A percentile compares a stretch with the other conserved stretches of the same genome.
Evolutionary conservation across 495 filamentous ascomycete species (phyloP).

Genomic region (Bombardia bombarda): DNA sequence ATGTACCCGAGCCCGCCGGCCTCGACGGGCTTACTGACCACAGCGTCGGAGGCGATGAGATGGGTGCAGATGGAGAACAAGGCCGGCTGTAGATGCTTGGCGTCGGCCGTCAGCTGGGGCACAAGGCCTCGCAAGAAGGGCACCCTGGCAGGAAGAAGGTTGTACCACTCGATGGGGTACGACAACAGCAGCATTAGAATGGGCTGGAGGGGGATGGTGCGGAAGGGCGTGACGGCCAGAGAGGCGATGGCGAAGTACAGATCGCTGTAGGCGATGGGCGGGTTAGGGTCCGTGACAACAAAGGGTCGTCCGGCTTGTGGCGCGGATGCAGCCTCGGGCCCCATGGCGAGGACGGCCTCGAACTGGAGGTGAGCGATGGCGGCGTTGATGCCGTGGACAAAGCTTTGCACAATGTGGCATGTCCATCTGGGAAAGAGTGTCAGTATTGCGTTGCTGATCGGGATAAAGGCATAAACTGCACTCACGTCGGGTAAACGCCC

Average conservation of each 20-base stretch:
- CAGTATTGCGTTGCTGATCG: neutral
- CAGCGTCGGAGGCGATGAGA: constrained; percentile 39
- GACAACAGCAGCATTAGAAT: constrained; percentile 39
- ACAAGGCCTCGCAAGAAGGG: constrained; percentile 35
- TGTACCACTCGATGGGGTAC: constrained; percentile 43
- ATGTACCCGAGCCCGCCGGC: constrained; percentile 45
- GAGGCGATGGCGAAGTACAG: constrained; percentile 17
- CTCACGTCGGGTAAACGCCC: constrained; percentile 36
- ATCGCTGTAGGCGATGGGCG: constrained; percentile 26
- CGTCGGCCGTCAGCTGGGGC: constrained; percentile 31
- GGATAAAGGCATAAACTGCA: constrained; percentile 2
- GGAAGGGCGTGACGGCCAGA: constrained; percentile 24
- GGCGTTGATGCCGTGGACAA: constrained; percentile 50
- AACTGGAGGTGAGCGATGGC: constrained; percentile 52
- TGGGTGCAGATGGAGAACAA: constrained; percentile 47
- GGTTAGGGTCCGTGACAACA: constrained; percentile 32
- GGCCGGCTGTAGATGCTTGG: constrained; percentile 45
- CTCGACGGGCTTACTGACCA: constrained; percentile 31
- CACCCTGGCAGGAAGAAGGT: constrained; percentile 31
- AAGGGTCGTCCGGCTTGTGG: constrained; percentile 34
- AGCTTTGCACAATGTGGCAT: constrained; percentile 42
- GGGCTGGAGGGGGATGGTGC: constrained; percentile 27
- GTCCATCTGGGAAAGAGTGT: constrained; percentile 36
- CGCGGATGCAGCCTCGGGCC: constrained; percentile 10
- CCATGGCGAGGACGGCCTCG: constrained; percentile 29